Evolutionary conservation across 176 grass and related monocot genomes (phyloP), one percentile per base, ranked within the genome.

Genomic region (Echinochloa phyllopogon): DNA sequence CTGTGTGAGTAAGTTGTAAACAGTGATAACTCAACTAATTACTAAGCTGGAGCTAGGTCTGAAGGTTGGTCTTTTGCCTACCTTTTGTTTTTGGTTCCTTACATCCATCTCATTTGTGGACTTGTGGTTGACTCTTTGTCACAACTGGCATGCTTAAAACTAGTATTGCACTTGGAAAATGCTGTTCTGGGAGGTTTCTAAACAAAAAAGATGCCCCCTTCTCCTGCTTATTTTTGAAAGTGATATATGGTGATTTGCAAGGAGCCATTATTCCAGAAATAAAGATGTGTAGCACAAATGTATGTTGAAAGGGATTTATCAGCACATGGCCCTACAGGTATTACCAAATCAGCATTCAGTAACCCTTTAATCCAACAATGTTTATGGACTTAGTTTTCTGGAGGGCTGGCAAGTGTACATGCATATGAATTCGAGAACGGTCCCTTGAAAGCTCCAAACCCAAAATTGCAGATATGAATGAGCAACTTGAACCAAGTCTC

Each of bases 261-360:
- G 55, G n/a, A 44, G 20, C 0, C 27, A 80, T 21, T 2, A 49
- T 82, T 70, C 9, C n/a, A 67, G 36, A 47, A 44, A 11, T 21
- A 39, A n/a, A 69, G 41, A 51, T 12, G 45, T 17, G 23, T 23
- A 69, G 51, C 36, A 71, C 1, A 73, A 41, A 65, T 10, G 53
- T 58, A 9, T 0, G 61, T 41, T 78, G 10, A 61, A 68, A 72
- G 3, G 23, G 11, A 56, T 66, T 12, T 74, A 74, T 14, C 20
- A 12, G 23, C 45, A 88, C 12, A 51, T 18, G 33, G 16, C 23
- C 15, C 17, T 21, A 29, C 4, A 56, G 20, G 1, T 47, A 69
- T 17, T 87, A n/a, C 63, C 50, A 61, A 60, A 69, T 76, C 21
- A 38, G 21, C 25, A 76, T 15, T 59, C 18, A 17, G 43, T 68